Evolutionary conservation across 208 protist species (phyloP), one percentile per base, ranked within the genome.

Genomic region (Leishmania gerbilli): DNA sequence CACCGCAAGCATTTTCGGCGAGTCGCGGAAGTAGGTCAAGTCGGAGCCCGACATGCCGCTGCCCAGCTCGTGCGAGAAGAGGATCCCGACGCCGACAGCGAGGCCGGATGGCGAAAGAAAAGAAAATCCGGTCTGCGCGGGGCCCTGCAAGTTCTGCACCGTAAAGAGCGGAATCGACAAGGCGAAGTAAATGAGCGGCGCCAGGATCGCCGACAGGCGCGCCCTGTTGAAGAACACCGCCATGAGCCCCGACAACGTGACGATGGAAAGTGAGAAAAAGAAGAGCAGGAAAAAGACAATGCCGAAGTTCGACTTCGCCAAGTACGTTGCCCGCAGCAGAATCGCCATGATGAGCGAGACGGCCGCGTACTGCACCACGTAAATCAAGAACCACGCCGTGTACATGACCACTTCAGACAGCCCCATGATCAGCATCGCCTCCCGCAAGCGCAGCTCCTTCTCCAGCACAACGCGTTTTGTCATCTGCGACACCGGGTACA

Each of bases 391-490:
- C 89, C 89, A 95, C 9, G 78, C 74, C 17, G 88, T 64, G 79
- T 95, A 95, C 84, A 95, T 89, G 37, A 90, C 84, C 6, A 69
- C n/a, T 83, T 93, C 81, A 42, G 13, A 84, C 47, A 96, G 83
- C n/a, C 93, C 93, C 93, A 96, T 96, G 81, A 95, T 95, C 55
- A 95, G 87, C 81, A 93, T 87, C 40, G 89, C 83, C 81, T 96
- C 90, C 19, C 88, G 87, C 24, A 96, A 84, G n/a, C 90, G 88
- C 76, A 93, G 65, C 76, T 95, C 91, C 77, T 96, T 95, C 67
- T 96, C 93, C 34, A 85, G 74, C 40, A 96, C 93, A n/a, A 93
- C 78, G 17, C 84, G 81, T 71, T 90, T 91, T 9, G 80, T 81
- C 79, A 85, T 71, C 80, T 89, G 83, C 17, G 86, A 87, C n/a